phyloP scores from a whole-genome alignment of 2,329 filamentous ascomycete species.

The Exophiala calicioides region DNA sequence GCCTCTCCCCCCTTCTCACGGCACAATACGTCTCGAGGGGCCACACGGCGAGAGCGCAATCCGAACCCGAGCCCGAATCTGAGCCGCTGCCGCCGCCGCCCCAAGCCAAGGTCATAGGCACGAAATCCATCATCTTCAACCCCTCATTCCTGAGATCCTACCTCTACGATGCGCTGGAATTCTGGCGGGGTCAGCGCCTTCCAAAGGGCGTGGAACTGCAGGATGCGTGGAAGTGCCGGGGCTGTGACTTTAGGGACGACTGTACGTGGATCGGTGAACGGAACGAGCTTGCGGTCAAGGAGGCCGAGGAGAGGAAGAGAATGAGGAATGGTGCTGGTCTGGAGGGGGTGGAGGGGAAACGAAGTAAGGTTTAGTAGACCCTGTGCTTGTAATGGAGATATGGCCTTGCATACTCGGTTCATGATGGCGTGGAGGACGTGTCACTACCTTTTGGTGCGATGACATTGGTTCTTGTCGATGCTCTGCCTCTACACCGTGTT shows the following conservation, averaged over 20 bases:
- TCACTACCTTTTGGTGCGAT: too few relatives aligned
- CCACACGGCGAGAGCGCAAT: slow-evolving; percentile 27
- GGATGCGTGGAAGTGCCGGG: slow-evolving; percentile 84
- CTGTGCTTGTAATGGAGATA: too few relatives aligned
- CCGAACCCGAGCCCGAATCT: slow-evolving; percentile 15
- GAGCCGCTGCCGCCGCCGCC: slow-evolving; percentile 26
- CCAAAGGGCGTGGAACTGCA: slow-evolving; percentile 76
- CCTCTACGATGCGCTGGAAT: slow-evolving; percentile 69
- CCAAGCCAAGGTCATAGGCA: slow-evolving; percentile 48
- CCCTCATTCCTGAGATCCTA: slow-evolving; percentile 64
- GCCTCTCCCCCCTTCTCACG: slow-evolving; percentile 48
- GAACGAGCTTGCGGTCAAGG: slow-evolving; percentile 60
- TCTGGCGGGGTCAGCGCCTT: slow-evolving; percentile 78
- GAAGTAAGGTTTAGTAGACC: too few relatives aligned
- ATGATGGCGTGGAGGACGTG: too few relatives aligned
- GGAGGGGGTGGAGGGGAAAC: too few relatives aligned
- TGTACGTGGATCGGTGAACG: slow-evolving; percentile 77
- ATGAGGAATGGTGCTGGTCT: slow-evolving; percentile 25
- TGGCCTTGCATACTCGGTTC: too few relatives aligned
- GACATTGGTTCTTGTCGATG: too few relatives aligned
- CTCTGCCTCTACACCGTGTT: too few relatives aligned
- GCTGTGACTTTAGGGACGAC: slow-evolving; percentile 76
- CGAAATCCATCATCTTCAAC: slow-evolving; percentile 67
- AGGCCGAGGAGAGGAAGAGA: slow-evolving; percentile 39
- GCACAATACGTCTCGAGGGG: slow-evolving; percentile 45